Evolutionary conservation across 2,329 filamentous ascomycete species (phyloP).

Genomic region (Alternaria solani): DNA sequence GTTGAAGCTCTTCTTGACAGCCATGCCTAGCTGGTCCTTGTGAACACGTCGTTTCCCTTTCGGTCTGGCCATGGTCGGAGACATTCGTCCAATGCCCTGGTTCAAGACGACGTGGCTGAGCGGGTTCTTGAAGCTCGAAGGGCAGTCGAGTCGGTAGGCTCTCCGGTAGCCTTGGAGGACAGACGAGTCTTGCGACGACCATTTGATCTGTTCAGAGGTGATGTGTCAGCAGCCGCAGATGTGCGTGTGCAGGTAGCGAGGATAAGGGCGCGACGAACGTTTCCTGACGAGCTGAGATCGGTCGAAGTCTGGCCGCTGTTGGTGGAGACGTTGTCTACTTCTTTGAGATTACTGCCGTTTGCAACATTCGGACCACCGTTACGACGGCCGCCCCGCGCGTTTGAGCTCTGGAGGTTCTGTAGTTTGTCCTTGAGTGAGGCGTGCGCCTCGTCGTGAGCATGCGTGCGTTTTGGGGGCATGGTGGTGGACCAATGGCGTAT

Average conservation of each 20-base stretch:
- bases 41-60: conserved; percentile 71
- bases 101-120: conserved; percentile 61
- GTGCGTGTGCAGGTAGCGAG: conserved; percentile 8
- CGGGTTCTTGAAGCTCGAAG: conserved; percentile 70
- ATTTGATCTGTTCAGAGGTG: conserved; percentile 60
- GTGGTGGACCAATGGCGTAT: conserved; percentile 7
- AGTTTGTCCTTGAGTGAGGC: conserved; percentile 54
- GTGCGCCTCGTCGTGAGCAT: conserved; percentile 50
- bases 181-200: conserved; percentile 71
- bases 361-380: conserved; percentile 36
- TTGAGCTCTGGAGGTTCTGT: conserved; percentile 49
- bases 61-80: conserved; percentile 76
- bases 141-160: conserved; percentile 74
- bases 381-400: conserved; percentile 49
- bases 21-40: conserved; percentile 75
- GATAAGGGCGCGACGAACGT: conserved; percentile 39
- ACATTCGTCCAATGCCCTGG: conserved; percentile 72
- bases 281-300: conserved; percentile 40
- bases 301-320: conserved; percentile 45
- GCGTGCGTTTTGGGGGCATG: conserved; percentile 51
- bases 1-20: conserved; percentile 85
- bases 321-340: conserved; percentile 49
- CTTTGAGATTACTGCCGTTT: conserved; percentile 50
- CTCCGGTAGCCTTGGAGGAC: conserved; percentile 79
- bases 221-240: conserved; percentile 21